Evolutionary conservation across 1,284 basidiomycete species (phyloP).

Genomic region (Cutaneotrichosporon curvatum): DNA sequence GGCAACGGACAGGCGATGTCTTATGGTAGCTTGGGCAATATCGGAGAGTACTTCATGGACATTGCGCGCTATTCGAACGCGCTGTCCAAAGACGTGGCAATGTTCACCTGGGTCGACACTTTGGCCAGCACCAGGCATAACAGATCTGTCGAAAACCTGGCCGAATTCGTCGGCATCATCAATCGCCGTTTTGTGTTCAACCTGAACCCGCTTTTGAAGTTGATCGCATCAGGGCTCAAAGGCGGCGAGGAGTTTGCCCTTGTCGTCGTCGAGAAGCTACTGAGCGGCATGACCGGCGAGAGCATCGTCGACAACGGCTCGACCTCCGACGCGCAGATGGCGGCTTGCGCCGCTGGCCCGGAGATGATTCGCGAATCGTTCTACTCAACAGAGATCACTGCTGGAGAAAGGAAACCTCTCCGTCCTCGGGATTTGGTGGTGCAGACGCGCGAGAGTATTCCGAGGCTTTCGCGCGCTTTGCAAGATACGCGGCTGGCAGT

Average conservation of each 20-base stretch:
- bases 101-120: slow-evolving; percentile 81
- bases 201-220: slow-evolving; percentile 75
- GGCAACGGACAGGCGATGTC: slow-evolving; percentile 92
- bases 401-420: slow-evolving; percentile 3
- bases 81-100: slow-evolving; percentile 88
- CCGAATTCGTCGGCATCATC: slow-evolving; percentile 86
- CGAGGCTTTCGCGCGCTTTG: slow-evolving; percentile 64
- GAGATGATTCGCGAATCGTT: slow-evolving; percentile 75
- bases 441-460: slow-evolving; percentile 34
- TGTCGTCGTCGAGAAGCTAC: slow-evolving; percentile 81
- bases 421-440: slow-evolving; percentile 13
- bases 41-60: slow-evolving; percentile 83
- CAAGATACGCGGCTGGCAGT: slow-evolving; percentile 64
- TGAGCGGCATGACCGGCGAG: slow-evolving; percentile 92
- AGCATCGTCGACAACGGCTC: slow-evolving; percentile 69
- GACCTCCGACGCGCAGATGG: slow-evolving; percentile 78
- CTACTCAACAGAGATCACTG: slow-evolving; percentile 43
- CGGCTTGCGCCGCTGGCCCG: slow-evolving; percentile 83
- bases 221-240: slow-evolving; percentile 83
- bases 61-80: slow-evolving; percentile 81
- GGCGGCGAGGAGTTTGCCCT: slow-evolving; percentile 80
- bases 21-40: slow-evolving; percentile 93
- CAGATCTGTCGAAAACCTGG: slow-evolving; percentile 91
- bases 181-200: slow-evolving; percentile 78
- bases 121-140: slow-evolving; percentile 75